Evolutionary conservation across 495 filamentous ascomycete species (phyloP), one percentile per base, ranked within the genome.

Genomic region (Echria macrotheca): DNA sequence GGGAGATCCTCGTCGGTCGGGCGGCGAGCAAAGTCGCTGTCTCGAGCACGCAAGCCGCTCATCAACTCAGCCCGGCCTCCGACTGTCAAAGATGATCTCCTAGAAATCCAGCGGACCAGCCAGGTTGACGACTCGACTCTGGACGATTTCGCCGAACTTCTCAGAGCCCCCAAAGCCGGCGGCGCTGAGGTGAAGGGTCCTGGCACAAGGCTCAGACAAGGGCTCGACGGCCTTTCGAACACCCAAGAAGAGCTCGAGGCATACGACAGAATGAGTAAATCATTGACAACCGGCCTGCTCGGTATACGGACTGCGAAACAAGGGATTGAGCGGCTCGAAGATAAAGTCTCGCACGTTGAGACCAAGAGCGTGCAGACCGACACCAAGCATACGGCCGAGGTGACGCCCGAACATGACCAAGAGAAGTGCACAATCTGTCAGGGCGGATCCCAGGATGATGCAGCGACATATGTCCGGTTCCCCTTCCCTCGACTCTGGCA

Each of bases 231-330:
- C 24, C 48, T 54, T 4, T 53, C 66, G 15, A 68, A 69, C 39
- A 57, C 54, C 11, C 68, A 80, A 32, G 67, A 59, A 8, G 75
- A 77, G 32, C 71, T 83, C 11, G 63, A 82, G n/a, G 69, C 74
- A 8, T 70, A 68, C 39, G 73, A 73, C 26, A 70, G 77, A 40
- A 74, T 89, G 70, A 77, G 74, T 45, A 70, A 75, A 50, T 76
- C 79, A 4, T 63, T 86, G 9, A 67, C 74, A 40, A 81, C 77
- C 2, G 74, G 85, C 17, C 70, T 75, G 25, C 68, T 76, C 2
- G 80, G 80, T 48, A 86, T 90, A 50, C 74, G 75, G 1, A 79
- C 82, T 18, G 78, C 86, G 17, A 83, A 81, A 50, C 72, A 76
- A 41, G 84, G 83, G 2, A 79, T 89, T 26, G 73, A 80, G 53